Percentiles rank a stretch among this genome's conserved stretches.
Conservation (phyloP, 1,139 yeast species). For the Kluyveromyces sp. region DNA sequence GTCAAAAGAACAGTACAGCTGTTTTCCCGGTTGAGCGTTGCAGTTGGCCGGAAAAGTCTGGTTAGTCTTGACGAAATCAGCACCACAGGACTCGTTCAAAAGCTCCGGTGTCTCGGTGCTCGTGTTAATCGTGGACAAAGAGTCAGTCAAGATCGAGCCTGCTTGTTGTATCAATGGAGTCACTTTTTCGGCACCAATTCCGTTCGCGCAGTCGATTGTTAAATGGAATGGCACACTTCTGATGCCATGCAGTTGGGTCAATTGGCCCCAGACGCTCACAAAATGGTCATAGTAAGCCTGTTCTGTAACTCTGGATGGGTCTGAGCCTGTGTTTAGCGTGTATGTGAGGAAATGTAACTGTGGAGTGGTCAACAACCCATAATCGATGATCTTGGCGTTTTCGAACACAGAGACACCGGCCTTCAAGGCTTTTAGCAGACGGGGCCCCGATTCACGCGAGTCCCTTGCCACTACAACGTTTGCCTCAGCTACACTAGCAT, state of each 20-base stretch:
- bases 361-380: slow-evolving; percentile 82
- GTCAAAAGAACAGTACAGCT: slow-evolving; percentile 77
- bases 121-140: slow-evolving; percentile 48
- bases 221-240: slow-evolving; percentile 39
- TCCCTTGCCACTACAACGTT: slow-evolving; percentile 56
- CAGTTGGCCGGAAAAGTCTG: slow-evolving; percentile 70
- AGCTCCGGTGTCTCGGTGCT: slow-evolving; percentile 47
- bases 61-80: slow-evolving; percentile 88
- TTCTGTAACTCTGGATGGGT: slow-evolving; percentile 52
- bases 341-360: slow-evolving; percentile 86
- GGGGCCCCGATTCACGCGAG: slow-evolving; percentile 72
- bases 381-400: slow-evolving; percentile 42
- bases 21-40: slow-evolving; percentile 31
- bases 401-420: slow-evolving; percentile 54
- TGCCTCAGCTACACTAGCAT: slow-evolving; percentile 28
- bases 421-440: slow-evolving; percentile 53
- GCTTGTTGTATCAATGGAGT: slow-evolving; percentile 41
- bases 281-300: slow-evolving; percentile 67
- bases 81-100: slow-evolving; percentile 83
- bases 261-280: slow-evolving; percentile 39
- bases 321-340: slow-evolving; percentile 43
- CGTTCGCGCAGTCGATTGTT: slow-evolving; percentile 86
- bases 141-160: slow-evolving; percentile 29
- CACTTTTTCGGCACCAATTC: slow-evolving; percentile 85
- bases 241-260: slow-evolving; percentile 37